Conservation (phyloP, 345 rosid species). For the Zanthoxylum bungeanum region DNA sequence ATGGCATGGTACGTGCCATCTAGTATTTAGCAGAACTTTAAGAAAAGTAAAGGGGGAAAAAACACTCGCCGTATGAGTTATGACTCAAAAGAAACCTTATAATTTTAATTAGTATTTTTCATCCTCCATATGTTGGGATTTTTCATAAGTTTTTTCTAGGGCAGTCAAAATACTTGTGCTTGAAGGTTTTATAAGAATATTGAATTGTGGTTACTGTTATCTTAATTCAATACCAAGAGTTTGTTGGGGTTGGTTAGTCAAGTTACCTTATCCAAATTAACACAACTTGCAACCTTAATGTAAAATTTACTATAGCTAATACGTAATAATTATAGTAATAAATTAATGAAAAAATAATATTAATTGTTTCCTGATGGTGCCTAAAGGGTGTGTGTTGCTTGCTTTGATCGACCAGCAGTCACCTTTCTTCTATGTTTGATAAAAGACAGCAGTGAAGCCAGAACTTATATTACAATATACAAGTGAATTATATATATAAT, state of each 20-base stretch:
- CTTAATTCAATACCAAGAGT: neutral
- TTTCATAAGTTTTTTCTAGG: neutral
- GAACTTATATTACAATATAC: too few relatives aligned
- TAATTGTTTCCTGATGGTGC: neutral
- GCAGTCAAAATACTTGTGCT: constrained; percentile 4
- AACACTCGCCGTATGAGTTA: too few relatives aligned
- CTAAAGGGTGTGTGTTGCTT: neutral
- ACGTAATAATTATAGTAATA: neutral
- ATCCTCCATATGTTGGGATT: neutral
- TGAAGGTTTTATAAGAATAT: neutral
- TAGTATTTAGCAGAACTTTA: too few relatives aligned
- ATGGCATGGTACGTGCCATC: too few relatives aligned
- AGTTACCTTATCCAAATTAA: neutral
- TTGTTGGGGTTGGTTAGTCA: neutral
- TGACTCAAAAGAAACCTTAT: too few relatives aligned
- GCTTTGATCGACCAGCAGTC: constrained; percentile 10
- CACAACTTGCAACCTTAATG: neutral
- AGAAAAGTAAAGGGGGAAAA: too few relatives aligned
- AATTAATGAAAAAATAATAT: neutral
- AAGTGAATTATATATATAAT: too few relatives aligned
- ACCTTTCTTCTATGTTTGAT: neutral
- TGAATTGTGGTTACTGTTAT: neutral
- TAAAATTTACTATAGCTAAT: neutral
- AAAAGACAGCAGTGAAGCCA: too few relatives aligned
- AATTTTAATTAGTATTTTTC: too few relatives aligned